These are phyloP conservation scores for Sphaerosporella brunnea DNA, from an alignment of 495 filamentous ascomycete genomes.

Conservation along the genomic window DNA sequence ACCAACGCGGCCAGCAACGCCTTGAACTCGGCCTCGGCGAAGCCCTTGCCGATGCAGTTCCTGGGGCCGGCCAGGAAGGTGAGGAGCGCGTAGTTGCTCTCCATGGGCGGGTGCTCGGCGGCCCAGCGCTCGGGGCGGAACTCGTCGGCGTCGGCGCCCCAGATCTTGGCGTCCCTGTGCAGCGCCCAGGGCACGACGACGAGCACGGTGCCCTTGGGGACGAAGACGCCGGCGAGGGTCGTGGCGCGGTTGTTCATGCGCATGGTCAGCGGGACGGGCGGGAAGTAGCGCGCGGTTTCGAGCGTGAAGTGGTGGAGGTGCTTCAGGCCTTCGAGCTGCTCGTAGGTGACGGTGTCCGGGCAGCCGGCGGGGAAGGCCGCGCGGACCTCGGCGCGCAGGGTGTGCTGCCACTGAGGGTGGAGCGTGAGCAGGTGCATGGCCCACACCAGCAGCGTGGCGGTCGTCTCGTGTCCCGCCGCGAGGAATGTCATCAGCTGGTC, in stretches of 20 bases:
- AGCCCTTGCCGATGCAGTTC: conserved; percentile 52
- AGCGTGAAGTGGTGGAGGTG: conserved; percentile 37
- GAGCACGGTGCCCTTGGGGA: conserved; percentile 47
- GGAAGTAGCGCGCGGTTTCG: conserved; percentile 33
- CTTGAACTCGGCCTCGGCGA: conserved; percentile 71
- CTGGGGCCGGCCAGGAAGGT: conserved; percentile 44
- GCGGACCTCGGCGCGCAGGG: conserved; percentile 34
- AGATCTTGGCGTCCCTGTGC: conserved; percentile 40
- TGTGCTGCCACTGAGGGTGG: conserved; percentile 31
- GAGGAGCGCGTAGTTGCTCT: conserved; percentile 35
- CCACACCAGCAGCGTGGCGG: conserved; percentile 40
- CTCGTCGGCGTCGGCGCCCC: conserved; percentile 39
- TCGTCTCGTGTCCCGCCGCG: conserved; percentile 65
- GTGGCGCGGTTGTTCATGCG: conserved; percentile 48
- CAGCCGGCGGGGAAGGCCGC: conserved; percentile 37
- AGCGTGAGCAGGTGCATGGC: conserved; percentile 35
- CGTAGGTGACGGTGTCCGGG: conserved; percentile 26
- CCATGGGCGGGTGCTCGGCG: conserved; percentile 17
- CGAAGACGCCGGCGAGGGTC: conserved; percentile 40
- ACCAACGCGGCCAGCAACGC: conserved; percentile 60
- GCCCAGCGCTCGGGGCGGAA: conserved; percentile 47
- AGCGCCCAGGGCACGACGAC: conserved; percentile 47
- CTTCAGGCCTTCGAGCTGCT: conserved; percentile 37
- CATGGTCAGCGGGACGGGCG: conserved; percentile 38
- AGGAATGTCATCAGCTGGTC: conserved; percentile 96